A percentile compares a stretch with the other conserved stretches of the same genome.
Conservation (phyloP, 169 alveolate genomes). For the Cystoisospora suis region DNA sequence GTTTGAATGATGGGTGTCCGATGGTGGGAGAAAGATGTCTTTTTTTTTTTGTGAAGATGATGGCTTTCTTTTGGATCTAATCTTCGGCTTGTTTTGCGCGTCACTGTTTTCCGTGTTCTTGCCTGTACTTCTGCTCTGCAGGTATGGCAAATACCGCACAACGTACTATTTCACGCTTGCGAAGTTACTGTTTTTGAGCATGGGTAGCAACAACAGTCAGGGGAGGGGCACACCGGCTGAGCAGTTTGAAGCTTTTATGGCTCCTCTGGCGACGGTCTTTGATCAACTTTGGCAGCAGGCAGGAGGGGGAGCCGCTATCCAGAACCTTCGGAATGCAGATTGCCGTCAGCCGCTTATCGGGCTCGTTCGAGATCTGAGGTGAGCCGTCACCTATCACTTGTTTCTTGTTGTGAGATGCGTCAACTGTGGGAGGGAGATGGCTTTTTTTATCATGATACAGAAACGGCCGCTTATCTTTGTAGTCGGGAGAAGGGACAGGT, state of each 20-base stretch:
- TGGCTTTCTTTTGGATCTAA: no score
- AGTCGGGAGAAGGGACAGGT: no score
- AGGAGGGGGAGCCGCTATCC: conserved; percentile 70
- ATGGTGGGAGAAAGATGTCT: no score
- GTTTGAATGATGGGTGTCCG: no score
- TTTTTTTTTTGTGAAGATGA: no score
- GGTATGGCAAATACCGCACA: conserved; percentile 89
- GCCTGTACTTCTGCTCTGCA: background rate
- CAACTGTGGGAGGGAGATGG: no score
- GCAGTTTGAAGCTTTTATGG: conserved; percentile 82
- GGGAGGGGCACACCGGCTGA: conserved; percentile 48
- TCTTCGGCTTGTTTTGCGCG: no score
- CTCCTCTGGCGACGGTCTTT: conserved; percentile 77
- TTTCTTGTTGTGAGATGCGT: no score
- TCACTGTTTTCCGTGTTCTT: background rate
- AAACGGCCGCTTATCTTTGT: no score
- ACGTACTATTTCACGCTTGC: conserved; percentile 89
- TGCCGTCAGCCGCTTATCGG: conserved; percentile 85
- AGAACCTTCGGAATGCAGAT: conserved; percentile 72
- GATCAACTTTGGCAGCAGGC: conserved; percentile 76
- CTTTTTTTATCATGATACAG: no score
- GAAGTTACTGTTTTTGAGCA: conserved; percentile 80
- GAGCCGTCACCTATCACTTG: no score
- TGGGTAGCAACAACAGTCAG: conserved; percentile 25
- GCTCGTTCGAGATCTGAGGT: conserved; percentile 89